Evolutionary conservation across 176 grass and related monocot species (phyloP), one percentile per base, ranked within the genome.

Genomic region (Elaeis guineensis): DNA sequence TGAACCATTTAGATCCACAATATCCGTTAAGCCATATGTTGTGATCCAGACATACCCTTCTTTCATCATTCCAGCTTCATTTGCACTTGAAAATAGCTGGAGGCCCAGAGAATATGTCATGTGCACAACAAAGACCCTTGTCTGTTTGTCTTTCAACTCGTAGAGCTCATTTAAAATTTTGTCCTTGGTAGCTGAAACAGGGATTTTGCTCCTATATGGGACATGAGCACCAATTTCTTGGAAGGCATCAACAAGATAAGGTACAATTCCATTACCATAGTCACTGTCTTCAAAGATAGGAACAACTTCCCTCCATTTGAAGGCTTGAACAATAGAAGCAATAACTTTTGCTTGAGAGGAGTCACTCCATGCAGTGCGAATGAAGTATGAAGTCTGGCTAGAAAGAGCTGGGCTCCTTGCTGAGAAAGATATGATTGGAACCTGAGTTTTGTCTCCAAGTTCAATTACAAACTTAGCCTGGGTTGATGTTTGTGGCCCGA

Each of bases 401-500:
- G 58, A 72, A 18, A 7, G 57, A 49, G 60, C 61, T 8, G 64
- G 71, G 24, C 79, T 77, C 17, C 63, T 65, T 48, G 79, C 76
- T 5, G 76, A 89, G 51, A 95, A 83, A 15, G 90, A 95, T 76
- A 95, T 72, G 57, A 95, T 55, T 12, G 85, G 85, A 19, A 89
- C 90, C 0, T 51, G 65, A 62, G 79, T 26, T 85, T 72, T 95
- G 56, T 78, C 78, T 62, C 90, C 90, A 32, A 95, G 85, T 63
- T 71, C 79, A 3, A 61, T 19, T 17, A 95, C 52, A 58, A 95
- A 89, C 53, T 86, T 89, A 6, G 76, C 82, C 60, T 95, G 72
- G 5, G 52, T 51, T n/a, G 90, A 69, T 54, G 79, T 80, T 66
- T 95, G 82, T 18, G 85, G 81, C 19, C 90, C 85, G 3, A 95